Evolutionary conservation across 75 land plant genomes (phyloP), one percentile per base, ranked within the genome.

Genomic region (Chamaecyparis obtusa): DNA sequence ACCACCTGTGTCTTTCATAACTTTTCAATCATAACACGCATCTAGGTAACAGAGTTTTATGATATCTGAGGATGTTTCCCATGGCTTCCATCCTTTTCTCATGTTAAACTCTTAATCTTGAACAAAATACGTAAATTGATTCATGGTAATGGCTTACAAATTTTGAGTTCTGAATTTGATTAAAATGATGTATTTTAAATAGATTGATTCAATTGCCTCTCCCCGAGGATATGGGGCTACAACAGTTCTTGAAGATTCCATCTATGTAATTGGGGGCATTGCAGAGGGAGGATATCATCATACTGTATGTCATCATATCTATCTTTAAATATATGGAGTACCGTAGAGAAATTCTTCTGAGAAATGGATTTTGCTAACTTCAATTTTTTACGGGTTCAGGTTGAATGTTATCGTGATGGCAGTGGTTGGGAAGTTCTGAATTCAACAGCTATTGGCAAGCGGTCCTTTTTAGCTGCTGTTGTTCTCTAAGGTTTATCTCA

Each of bases 201-300:
- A 84, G 85, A 39, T 83, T 21, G 91, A 90, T 27, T 83, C 92
- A 84, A 90, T 91, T 89, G 87, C 86, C 15, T 30, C 71, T 32
- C 3, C 77, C 1, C 88, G 99, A 46, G 99, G 96, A 55, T 96
- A 94, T 90, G 90, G 94, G 17, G 96, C 92, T 55, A 88, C 94
- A 19, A 95, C 84, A 6, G 91, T 90, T 35, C 27, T 93, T 1
- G 89, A 75, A 41, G 91, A 90, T 43, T 87, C 90, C 13, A 88
- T 97, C 10, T 95, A 91, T 80, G 86, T 88, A 15, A 85, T 95
- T 74, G 99, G 95, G 72, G 99, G 99, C 17, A 69, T 94, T 35
- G 51, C 36, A n/a, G 49, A 46, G 15, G 11, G 9, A 10, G 83
- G 41, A 15, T 80, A 86, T 51, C 21, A 49, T 69, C 87, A 88